Conservation (phyloP, 331 rosid genomes). For the Malus hybrid region DNA sequence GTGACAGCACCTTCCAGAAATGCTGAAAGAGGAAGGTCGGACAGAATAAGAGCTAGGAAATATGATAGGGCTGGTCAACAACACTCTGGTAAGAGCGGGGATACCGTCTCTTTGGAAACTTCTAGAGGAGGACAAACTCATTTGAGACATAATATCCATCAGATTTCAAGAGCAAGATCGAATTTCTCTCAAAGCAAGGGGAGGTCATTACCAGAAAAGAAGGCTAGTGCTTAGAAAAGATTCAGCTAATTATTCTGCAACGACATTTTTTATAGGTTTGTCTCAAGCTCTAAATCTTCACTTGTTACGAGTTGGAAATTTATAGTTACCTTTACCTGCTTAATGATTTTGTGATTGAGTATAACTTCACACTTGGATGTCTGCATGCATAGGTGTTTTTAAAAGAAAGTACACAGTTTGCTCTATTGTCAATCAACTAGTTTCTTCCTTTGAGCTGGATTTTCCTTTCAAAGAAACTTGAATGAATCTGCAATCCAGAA, state of each 20-base stretch:
- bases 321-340: not conserved
- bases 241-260: not conserved
- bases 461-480: too few species aligned
- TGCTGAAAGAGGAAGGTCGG: slow-evolving; percentile 21
- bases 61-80: slow-evolving; percentile 14
- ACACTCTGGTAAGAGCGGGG: slow-evolving; percentile 2
- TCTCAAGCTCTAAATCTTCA: not conserved
- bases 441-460: too few species aligned
- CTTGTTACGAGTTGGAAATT: not conserved
- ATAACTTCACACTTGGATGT: not conserved
- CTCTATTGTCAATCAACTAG: too few species aligned
- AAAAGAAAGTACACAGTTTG: not conserved
- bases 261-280: not conserved
- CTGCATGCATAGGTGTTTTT: not conserved
- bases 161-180: not conserved
- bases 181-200: slow-evolving; percentile 2
- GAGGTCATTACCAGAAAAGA: not conserved
- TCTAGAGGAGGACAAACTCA: slow-evolving; percentile 12
- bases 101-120: slow-evolving; percentile 5
- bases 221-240: not conserved
- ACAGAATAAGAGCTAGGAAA: slow-evolving; percentile 12
- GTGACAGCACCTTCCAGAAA: slow-evolving; percentile 17
- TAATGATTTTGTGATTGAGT: not conserved
- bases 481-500: too few species aligned
- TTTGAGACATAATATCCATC: not conserved